Evolutionary conservation across 441 rosid genomes (phyloP), one percentile per base, ranked within the genome.

Genomic region (Populus hybrid): DNA sequence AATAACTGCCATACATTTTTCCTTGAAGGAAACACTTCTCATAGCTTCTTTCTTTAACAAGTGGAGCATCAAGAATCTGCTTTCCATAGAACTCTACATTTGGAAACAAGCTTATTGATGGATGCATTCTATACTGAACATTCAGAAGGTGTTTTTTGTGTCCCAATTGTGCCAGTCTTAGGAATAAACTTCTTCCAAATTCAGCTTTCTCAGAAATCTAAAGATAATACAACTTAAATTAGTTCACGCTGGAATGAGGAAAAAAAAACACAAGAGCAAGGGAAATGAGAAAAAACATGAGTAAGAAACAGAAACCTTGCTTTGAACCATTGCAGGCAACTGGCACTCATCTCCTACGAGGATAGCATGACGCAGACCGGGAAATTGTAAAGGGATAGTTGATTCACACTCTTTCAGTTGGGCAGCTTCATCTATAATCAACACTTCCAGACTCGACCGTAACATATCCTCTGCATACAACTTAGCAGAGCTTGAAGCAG

Each of bases 1-100:
- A 81, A 78, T 79, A 86, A 3, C 90, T 86, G 5, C 87, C 88
- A 81, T 86, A 88, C 74, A 86, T 73, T 42, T 87, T 77, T 35
- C 86, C 77, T 1, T 73, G 83, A 76, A 86, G 82, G 76, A 82
- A 78, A 16, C 28, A 14, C 74, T 75, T 86, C 7, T 36, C 26
- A 42, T 82, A 78, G 71, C 74, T 82, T 56, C 29, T 69, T 9
- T 63, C 59, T 56, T 36, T 77, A 74, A 89, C 87, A 70, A 56
- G 45, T 26, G 80, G 72, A 26, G 86, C 89, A 56, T 88, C 83
- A 3, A 64, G 9, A 26, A 90, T 87, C 72, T 75, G 75, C 45
- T 77, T 74, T 7, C 45, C 50, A 71, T 90, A 87, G 70, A 87
- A 88, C 20, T 72, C 9, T 7, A 75, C 56, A 79, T 88, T 88